phyloP scores from a whole-genome alignment of 2,329 filamentous ascomycete species.

The Aspergillus fischeri region DNA sequence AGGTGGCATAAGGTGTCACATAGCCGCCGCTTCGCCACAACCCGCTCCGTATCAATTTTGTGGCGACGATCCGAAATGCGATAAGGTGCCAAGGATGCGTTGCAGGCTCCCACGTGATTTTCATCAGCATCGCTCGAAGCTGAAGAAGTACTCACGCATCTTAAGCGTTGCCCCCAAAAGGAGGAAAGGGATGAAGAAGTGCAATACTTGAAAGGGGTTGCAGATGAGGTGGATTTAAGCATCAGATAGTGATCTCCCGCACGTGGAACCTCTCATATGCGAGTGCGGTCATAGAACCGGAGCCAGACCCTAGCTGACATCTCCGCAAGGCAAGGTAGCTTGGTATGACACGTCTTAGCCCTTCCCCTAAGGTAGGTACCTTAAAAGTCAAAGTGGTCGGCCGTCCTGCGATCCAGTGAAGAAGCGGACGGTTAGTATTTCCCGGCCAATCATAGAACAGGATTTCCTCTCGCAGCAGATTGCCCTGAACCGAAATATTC shows the following conservation, averaged over 20 bases:
- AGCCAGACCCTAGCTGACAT: background rate
- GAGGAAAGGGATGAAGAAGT: background rate
- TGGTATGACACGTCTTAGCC: conserved; percentile 17
- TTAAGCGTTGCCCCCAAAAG: background rate
- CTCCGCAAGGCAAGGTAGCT: background rate
- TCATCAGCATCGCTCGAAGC: background rate
- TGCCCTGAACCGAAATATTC: background rate
- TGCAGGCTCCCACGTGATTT: background rate
- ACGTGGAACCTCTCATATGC: conserved; percentile 16
- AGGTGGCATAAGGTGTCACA: conserved; percentile 13
- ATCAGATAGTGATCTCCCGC: conserved; percentile 18
- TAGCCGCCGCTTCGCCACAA: conserved; percentile 6
- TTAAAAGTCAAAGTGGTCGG: background rate
- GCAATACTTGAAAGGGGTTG: background rate
- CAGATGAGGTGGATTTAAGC: conserved; percentile 23
- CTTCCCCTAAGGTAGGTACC: conserved; percentile 3
- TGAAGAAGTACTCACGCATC: background rate
- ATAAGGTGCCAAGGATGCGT: background rate
- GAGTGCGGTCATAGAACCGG: conserved; percentile 3
- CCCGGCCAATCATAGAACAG: conserved; percentile 24
- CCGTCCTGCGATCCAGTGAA: conserved; percentile 7
- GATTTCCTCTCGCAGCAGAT: background rate
- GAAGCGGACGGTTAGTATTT: conserved; percentile 18
- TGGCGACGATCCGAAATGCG: conserved; percentile 5
- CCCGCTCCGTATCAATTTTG: conserved; percentile 1